Conservation (phyloP, 2,329 filamentous ascomycete genomes). For the Ophiostoma perfectum region DNA sequence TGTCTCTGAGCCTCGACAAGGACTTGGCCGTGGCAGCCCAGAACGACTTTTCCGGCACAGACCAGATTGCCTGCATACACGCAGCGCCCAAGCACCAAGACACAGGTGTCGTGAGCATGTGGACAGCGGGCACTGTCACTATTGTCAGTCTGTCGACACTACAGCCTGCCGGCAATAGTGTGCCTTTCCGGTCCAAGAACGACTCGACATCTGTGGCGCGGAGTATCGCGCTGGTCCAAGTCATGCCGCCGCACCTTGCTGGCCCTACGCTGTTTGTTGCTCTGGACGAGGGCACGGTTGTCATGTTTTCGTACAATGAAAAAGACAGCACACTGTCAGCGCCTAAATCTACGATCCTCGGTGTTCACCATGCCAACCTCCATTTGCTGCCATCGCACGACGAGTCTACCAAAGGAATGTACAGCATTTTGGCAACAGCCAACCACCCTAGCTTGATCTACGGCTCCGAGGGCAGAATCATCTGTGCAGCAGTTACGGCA, state of each 20-base stretch:
- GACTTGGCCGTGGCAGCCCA: conserved; percentile 53
- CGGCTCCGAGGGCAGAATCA: conserved; percentile 75
- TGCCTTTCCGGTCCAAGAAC: conserved; percentile 52
- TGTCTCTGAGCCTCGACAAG: conserved; percentile 59
- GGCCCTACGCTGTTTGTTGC: conserved; percentile 78
- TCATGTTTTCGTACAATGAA: conserved; percentile 70
- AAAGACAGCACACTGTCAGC: conserved; percentile 59
- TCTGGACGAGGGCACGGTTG: conserved; percentile 85
- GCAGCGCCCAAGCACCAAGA: conserved; percentile 58
- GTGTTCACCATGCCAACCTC: conserved; percentile 77
- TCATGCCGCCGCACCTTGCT: conserved; percentile 55
- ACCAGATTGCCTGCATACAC: conserved; percentile 82
- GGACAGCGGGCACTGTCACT: conserved; percentile 73
- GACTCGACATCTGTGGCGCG: conserved; percentile 73
- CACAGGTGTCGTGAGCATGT: conserved; percentile 79
- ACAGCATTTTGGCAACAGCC: conserved; percentile 85
- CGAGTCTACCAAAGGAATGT: conserved; percentile 38
- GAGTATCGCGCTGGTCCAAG: conserved; percentile 71
- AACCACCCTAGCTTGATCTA: conserved; percentile 95
- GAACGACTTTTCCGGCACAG: conserved; percentile 55
- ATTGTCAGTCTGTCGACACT: conserved; percentile 66
- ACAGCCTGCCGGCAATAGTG: conserved; percentile 55
- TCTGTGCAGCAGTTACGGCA: conserved; percentile 90
- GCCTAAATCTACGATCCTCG: conserved; percentile 76
- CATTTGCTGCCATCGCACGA: conserved; percentile 66